These are phyloP conservation scores for Lentinula sp. DNA, from an alignment of 768 basidiomycete species.

Conservation along the genomic window DNA sequence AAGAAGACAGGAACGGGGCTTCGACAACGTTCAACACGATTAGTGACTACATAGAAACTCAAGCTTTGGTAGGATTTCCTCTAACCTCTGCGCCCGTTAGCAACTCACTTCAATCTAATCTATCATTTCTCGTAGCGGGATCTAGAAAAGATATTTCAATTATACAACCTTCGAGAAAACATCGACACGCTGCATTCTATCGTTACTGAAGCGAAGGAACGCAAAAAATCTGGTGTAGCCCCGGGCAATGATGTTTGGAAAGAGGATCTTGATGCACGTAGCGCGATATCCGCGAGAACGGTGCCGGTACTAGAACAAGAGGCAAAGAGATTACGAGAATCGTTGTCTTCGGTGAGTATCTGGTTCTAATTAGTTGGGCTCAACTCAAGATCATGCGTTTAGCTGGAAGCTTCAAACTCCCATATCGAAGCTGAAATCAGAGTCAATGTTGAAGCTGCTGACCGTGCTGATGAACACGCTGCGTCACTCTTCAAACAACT, in stretches of 20 bases:
- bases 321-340: slow-evolving; percentile 28
- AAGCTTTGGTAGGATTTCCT: slow-evolving; percentile 39
- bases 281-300: slow-evolving; percentile 56
- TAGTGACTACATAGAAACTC: slow-evolving; percentile 64
- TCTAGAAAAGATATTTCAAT: slow-evolving; percentile 62
- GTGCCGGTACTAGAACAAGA: slow-evolving; percentile 51
- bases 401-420: slow-evolving; percentile 58
- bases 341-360: slow-evolving; percentile 29
- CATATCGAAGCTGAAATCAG: slow-evolving; percentile 42
- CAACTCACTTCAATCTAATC: background rate
- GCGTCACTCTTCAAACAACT: slow-evolving; percentile 44
- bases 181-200: slow-evolving; percentile 67
- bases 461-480: slow-evolving; percentile 38
- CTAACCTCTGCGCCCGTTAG: background rate
- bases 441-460: slow-evolving; percentile 37
- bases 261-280: slow-evolving; percentile 55
- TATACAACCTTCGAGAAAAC: slow-evolving; percentile 61
- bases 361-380: background rate
- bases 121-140: slow-evolving; percentile 37
- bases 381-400: background rate
- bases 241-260: slow-evolving; percentile 55
- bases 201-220: slow-evolving; percentile 59
- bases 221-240: slow-evolving; percentile 40
- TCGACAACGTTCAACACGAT: slow-evolving; percentile 59
- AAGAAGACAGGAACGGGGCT: slow-evolving; percentile 60